Evolutionary conservation across 2,329 filamentous ascomycete species (phyloP), one percentile per base, ranked within the genome.

Genomic region (Drechslerella stenobrocha): DNA sequence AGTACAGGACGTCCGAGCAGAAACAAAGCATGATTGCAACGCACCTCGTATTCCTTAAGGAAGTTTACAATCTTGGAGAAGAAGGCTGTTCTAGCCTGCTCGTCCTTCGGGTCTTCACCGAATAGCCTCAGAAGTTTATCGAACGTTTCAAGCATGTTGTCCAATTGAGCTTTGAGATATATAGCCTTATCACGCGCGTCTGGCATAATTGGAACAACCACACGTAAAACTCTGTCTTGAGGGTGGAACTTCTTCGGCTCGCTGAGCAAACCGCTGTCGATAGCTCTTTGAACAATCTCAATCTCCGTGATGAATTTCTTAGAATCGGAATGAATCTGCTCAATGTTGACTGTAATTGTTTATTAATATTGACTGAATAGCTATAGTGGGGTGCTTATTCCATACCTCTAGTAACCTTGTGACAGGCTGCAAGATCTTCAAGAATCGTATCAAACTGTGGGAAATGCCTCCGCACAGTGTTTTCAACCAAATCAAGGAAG

Each of bases 211-310:
- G 92, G 83, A 77, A 96, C 90, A 57, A 96, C 91, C 30, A 97
- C 82, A 77, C 95, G 89, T 70, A 87, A 88, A 42, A 97, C 91
- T 67, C 93, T 89, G 76, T 98, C 93, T 77, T 97, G 89, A 15
- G 93, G 92, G 75, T 98, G 93, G 81, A 98, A 98, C 74, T 92
- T 95, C 81, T 93, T 96, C 44, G 92, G 88, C 75, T 98, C 93
- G 75, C 90, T 96, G 70, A 98, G 80, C 76, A 96, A 97, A 73
- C 93, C 93, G 30, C 86, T 87, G 77, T 98, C 93, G 51, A 98
- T 83, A 22, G 90, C 95, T 77, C 84, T 85, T 77, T 98, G 93
- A 26, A 97, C 85, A 75, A 96, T 96, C 76, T 87, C 88, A 78
- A 98, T 88, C 75, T 95, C 97, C 77, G 90, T 86, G 72, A 97